Conservation (phyloP, 306 rosid species). For the Carpinus viminea region DNA sequence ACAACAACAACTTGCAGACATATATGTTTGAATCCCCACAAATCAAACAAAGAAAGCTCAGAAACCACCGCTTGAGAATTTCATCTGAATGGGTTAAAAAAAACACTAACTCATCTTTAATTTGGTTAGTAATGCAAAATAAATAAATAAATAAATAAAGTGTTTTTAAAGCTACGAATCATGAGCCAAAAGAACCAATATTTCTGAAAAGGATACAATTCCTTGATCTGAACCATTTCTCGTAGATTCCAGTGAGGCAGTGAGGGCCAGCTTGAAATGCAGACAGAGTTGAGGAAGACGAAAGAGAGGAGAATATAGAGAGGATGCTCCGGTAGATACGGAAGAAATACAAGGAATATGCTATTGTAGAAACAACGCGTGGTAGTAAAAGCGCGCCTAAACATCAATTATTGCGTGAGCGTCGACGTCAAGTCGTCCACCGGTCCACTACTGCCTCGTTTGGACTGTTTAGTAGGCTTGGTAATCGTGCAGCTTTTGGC, state of each 20-base stretch:
- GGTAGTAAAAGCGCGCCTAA: neutral
- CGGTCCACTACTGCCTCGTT: neutral
- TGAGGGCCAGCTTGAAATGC: neutral
- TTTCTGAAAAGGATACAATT: conserved; percentile 41
- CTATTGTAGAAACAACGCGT: neutral
- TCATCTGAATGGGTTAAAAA: neutral
- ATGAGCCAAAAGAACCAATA: neutral
- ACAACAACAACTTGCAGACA: no score
- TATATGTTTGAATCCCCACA: neutral
- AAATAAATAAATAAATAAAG: neutral
- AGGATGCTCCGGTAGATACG: neutral
- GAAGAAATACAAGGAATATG: neutral
- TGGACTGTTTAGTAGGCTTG: neutral
- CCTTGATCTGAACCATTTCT: conserved; percentile 50
- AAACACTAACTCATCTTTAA: neutral
- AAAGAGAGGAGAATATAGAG: neutral
- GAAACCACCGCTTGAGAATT: neutral
- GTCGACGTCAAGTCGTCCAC: neutral
- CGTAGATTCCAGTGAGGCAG: neutral
- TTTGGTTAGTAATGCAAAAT: neutral
- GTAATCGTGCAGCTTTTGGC: no score
- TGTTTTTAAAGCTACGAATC: neutral
- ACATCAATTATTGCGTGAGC: neutral
- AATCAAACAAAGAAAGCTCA: neutral
- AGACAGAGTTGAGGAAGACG: neutral